Percentiles rank a stretch among this genome's conserved stretches.
These are phyloP conservation scores for Cladosporium sp. DNA, from an alignment of 2,329 filamentous ascomycete species.

Conservation along the genomic window DNA sequence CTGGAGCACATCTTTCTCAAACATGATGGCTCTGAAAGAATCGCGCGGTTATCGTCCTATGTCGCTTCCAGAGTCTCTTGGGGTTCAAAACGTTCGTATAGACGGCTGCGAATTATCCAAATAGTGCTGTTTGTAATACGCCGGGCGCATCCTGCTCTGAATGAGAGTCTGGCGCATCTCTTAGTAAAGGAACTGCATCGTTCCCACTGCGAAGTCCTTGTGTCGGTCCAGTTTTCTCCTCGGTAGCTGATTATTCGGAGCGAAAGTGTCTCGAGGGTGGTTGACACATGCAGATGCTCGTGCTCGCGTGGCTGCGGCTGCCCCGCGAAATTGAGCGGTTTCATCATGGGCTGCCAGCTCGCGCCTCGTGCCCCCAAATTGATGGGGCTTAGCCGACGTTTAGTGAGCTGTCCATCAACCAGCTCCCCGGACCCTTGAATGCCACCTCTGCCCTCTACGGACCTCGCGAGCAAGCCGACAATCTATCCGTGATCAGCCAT, in stretches of 20 bases:
- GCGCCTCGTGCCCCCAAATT: constrained; percentile 4
- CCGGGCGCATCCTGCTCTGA: background rate
- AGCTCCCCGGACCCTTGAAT: background rate
- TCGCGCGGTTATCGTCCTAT: too few species aligned
- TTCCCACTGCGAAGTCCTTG: too few species aligned
- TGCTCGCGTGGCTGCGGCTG: constrained; percentile 4
- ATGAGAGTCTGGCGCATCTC: too few species aligned
- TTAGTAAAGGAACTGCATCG: too few species aligned
- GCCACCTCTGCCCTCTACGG: background rate
- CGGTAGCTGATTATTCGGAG: too few species aligned
- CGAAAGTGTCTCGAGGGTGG: background rate
- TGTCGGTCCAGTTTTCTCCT: too few species aligned
- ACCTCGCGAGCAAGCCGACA: too few species aligned
- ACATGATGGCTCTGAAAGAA: constrained; percentile 52
- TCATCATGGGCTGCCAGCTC: background rate
- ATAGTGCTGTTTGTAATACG: background rate
- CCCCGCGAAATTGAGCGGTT: too few species aligned
- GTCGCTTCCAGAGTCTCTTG: too few species aligned
- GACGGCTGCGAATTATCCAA: constrained; percentile 1
- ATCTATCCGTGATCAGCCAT: too few species aligned
- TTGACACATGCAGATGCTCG: constrained; percentile 5
- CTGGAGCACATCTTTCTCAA: constrained; percentile 98
- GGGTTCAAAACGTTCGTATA: background rate
- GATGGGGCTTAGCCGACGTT: constrained; percentile 7
- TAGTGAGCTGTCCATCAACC: background rate